Conservation (phyloP, 2,329 filamentous ascomycete genomes). For the Trichophyton mentagrophytes region DNA sequence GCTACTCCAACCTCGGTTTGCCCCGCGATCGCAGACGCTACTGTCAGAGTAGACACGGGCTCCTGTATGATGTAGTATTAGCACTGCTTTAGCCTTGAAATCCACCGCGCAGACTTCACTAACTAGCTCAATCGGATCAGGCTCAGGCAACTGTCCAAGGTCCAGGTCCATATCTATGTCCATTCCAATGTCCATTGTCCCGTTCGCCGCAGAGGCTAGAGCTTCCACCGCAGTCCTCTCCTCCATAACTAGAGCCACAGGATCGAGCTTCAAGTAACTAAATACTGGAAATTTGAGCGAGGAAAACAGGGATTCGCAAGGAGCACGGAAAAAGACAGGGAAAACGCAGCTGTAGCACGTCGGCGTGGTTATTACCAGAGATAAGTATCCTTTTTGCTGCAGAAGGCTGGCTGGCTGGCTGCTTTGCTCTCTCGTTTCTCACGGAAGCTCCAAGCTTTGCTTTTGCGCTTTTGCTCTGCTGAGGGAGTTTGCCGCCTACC, state of each 20-base stretch:
- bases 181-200: constrained; percentile 34
- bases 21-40: background rate
- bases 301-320: background rate
- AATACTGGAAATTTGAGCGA: background rate
- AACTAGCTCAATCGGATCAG: constrained; percentile 22
- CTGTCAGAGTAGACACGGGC: background rate
- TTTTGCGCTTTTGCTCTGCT: background rate
- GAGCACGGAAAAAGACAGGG: background rate
- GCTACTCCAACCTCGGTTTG: background rate
- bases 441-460: background rate
- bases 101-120: background rate
- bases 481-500: background rate
- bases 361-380: background rate
- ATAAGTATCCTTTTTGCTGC: background rate
- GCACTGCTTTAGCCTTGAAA: background rate
- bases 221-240: background rate
- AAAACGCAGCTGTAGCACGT: too few relatives aligned
- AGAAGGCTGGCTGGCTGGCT: background rate
- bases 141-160: constrained; percentile 37
- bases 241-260: background rate
- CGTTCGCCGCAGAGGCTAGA: background rate
- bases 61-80: background rate
- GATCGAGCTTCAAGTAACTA: background rate
- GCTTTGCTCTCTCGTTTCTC: background rate
- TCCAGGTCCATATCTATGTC: constrained; percentile 64